Conservation (phyloP, 805 yeast species). For the Candida ponderosae region DNA sequence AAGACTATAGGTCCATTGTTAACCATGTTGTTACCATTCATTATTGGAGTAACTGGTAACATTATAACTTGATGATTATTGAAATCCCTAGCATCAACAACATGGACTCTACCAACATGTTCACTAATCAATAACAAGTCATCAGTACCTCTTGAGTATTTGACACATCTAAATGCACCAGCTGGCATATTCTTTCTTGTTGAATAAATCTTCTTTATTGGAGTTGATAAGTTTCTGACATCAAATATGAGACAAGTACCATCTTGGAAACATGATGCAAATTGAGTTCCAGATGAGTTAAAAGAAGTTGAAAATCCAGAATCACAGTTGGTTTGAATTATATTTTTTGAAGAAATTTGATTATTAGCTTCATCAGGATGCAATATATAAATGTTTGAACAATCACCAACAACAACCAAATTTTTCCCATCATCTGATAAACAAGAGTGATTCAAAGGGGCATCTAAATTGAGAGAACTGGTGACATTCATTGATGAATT, state of each 20-base stretch:
- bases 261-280: conserved; percentile 80
- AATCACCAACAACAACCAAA: conserved; percentile 71
- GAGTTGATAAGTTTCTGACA: conserved; percentile 48
- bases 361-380: conserved; percentile 27
- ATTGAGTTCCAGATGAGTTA: conserved; percentile 64
- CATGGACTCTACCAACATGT: conserved; percentile 81
- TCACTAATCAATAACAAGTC: conserved; percentile 74
- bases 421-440: conserved; percentile 55
- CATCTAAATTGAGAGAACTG: conserved; percentile 41
- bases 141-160: conserved; percentile 58
- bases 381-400: conserved; percentile 51
- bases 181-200: conserved; percentile 45
- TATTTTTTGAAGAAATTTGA: conserved; percentile 16
- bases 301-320: conserved; percentile 80
- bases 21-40: conserved; percentile 5
- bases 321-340: conserved; percentile 55
- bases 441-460: conserved; percentile 70
- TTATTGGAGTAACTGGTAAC: conserved; percentile 36
- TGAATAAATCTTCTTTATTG: conserved; percentile 48
- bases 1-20: no score
- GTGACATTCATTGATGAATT: conserved; percentile 37
- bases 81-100: conserved; percentile 70
- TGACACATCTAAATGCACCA: conserved; percentile 63
- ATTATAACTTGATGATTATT: conserved; percentile 70
- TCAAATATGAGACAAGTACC: conserved; percentile 78